phyloP scores from a whole-genome alignment of 352 stramenopile genomes.

The Pythium phragmitis region DNA sequence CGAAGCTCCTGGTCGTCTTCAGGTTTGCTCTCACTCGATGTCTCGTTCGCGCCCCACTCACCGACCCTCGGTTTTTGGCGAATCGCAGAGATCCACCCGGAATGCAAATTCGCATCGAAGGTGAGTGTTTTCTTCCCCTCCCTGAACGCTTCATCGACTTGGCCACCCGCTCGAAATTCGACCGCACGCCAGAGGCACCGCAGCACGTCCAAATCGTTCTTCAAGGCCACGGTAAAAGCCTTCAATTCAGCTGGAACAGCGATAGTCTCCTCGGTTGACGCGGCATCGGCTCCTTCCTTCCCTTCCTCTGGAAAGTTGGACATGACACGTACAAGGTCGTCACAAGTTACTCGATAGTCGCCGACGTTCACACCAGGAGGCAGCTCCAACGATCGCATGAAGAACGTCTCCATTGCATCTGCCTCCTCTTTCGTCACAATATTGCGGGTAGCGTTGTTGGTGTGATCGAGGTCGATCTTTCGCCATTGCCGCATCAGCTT shows the following conservation, averaged over 20 bases:
- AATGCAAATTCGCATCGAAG: slow-evolving; percentile 73
- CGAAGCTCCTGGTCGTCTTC: slow-evolving; percentile 26
- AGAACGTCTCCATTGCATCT: slow-evolving; percentile 9
- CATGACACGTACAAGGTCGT: slow-evolving; percentile 67
- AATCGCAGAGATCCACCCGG: slow-evolving; percentile 72
- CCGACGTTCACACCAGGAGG: slow-evolving; percentile 31
- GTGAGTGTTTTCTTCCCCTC: slow-evolving; percentile 41
- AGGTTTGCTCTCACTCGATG: slow-evolving; percentile 27
- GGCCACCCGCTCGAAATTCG: slow-evolving; percentile 54
- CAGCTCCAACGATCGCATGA: slow-evolving; percentile 42
- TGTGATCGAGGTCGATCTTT: slow-evolving; percentile 8
- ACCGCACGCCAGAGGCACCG: slow-evolving; percentile 66
- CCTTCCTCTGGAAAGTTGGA: slow-evolving; percentile 27
- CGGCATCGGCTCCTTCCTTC: slow-evolving; percentile 19
- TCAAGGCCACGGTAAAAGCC: slow-evolving; percentile 44
- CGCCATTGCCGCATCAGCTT: slow-evolving; percentile 45
- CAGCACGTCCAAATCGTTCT: slow-evolving; percentile 51
- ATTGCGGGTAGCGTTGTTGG: too few species aligned
- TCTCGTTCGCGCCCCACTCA: slow-evolving; percentile 48
- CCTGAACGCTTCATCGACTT: slow-evolving; percentile 29
- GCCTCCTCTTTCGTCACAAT: not conserved
- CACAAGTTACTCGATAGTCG: slow-evolving; percentile 60
- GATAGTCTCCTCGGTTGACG: slow-evolving; percentile 8
- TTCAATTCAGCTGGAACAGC: slow-evolving; percentile 35
- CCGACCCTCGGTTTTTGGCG: slow-evolving; percentile 63